Evolutionary conservation across 495 filamentous ascomycete species (phyloP).

Genomic region (Echria macrotheca): DNA sequence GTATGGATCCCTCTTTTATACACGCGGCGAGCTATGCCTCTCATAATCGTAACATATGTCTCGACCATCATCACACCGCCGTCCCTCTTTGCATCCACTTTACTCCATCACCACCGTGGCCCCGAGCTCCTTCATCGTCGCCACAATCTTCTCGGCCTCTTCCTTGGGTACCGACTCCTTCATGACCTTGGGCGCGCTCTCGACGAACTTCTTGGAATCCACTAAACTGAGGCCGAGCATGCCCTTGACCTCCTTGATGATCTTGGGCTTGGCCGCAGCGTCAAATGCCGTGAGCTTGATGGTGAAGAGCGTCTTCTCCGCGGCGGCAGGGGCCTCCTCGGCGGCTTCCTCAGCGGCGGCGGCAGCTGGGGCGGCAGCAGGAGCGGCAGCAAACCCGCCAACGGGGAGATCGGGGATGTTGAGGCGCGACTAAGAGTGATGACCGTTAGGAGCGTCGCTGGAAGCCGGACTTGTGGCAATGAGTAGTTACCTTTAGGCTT

Average conservation of each 20-base stretch:
- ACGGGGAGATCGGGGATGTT: slow-evolving; percentile 98
- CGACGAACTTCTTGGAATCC: slow-evolving; percentile 99
- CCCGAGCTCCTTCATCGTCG: slow-evolving; percentile 85
- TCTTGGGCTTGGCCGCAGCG: slow-evolving; percentile 83
- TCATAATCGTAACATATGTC: slow-evolving; percentile 22
- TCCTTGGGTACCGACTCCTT: slow-evolving; percentile 98
- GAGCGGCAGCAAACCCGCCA: slow-evolving; percentile 65
- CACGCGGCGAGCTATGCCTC: slow-evolving; percentile 19
- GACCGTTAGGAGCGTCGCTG: background rate
- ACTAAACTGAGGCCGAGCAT: slow-evolving; percentile 93
- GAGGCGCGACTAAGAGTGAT: slow-evolving; percentile 63
- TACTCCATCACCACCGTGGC: slow-evolving; percentile 89
- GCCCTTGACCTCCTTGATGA: slow-evolving; percentile 99
- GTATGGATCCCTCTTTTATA: slow-evolving; percentile 30
- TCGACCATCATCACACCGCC: slow-evolving; percentile 9
- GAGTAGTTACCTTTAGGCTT: slow-evolving; percentile 65
- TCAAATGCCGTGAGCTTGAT: slow-evolving; percentile 89
- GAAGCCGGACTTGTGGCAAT: background rate
- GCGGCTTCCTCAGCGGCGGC: slow-evolving; percentile 64
- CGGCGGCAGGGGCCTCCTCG: slow-evolving; percentile 77
- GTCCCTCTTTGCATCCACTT: slow-evolving; percentile 13
- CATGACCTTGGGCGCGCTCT: slow-evolving; percentile 94
- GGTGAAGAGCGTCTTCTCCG: slow-evolving; percentile 97
- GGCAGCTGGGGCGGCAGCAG: slow-evolving; percentile 46
- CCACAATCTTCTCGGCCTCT: slow-evolving; percentile 96